phyloP scores from a whole-genome alignment of 225 moss, liverwort and hornwort genomes.

The Polytrichum formosum region DNA sequence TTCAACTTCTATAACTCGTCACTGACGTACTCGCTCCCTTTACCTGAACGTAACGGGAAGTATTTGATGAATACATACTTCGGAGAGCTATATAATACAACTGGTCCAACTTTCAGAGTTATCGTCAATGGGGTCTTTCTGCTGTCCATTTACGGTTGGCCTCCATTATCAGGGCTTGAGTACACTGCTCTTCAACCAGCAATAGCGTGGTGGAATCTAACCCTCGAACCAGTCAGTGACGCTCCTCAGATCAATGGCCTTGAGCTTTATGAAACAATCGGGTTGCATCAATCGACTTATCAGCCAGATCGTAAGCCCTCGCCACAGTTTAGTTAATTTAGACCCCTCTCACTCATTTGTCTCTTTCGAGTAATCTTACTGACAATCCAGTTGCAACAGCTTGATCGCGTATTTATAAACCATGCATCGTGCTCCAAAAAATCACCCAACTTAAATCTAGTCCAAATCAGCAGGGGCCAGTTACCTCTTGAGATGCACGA shows the following conservation, averaged over 20 bases:
- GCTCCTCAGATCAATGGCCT: slow-evolving; percentile 67
- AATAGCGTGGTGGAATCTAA: slow-evolving; percentile 51
- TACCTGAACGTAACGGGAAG: slow-evolving; percentile 34
- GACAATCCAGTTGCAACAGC: too few relatives aligned
- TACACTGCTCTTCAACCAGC: slow-evolving; percentile 35
- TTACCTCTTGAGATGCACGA: too few relatives aligned
- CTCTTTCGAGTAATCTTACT: too few relatives aligned
- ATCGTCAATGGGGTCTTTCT: slow-evolving; percentile 36
- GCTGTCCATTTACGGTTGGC: slow-evolving; percentile 27
- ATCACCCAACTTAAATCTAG: too few relatives aligned
- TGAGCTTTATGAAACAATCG: slow-evolving; percentile 57
- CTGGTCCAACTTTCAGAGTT: slow-evolving; percentile 39
- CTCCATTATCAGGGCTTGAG: slow-evolving; percentile 33
- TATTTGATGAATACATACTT: slow-evolving; percentile 64
- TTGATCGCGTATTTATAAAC: too few relatives aligned
- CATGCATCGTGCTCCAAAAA: too few relatives aligned
- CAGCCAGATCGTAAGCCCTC: slow-evolving; percentile 37
- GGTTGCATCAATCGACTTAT: slow-evolving; percentile 20
- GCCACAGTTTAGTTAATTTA: neutral
- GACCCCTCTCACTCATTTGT: too few relatives aligned
- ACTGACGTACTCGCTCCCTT: slow-evolving; percentile 48
- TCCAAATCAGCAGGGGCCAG: too few relatives aligned
- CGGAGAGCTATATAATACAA: slow-evolving; percentile 49
- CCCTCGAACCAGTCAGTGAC: slow-evolving; percentile 34
- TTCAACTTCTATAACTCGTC: slow-evolving; percentile 47